Percentiles rank a stretch among this genome's conserved stretches.
Conservation (phyloP, 2,329 filamentous ascomycete species). For the Zopfia rhizophila region DNA sequence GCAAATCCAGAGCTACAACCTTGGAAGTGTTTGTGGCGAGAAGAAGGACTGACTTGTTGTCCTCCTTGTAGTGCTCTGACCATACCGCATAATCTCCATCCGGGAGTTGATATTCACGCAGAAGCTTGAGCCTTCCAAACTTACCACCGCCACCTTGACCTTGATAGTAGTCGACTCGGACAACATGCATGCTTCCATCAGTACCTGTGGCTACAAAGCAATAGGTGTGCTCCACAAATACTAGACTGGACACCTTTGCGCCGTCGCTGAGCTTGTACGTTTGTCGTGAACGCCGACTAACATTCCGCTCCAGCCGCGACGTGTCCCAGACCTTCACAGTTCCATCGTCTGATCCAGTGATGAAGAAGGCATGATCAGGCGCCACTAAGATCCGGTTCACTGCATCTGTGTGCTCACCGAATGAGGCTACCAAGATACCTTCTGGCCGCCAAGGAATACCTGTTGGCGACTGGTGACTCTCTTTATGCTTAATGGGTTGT, state of each 20-base stretch:
- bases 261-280: slow-evolving; percentile 80
- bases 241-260: slow-evolving; percentile 80
- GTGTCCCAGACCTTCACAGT: slow-evolving; percentile 94
- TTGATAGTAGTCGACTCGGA: slow-evolving; percentile 78
- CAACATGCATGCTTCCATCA: slow-evolving; percentile 84
- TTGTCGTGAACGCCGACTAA: slow-evolving; percentile 86
- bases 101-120: slow-evolving; percentile 80
- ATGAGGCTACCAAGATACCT: slow-evolving; percentile 85
- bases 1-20: slow-evolving; percentile 84
- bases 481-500: slow-evolving; percentile 64
- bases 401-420: slow-evolving; percentile 85
- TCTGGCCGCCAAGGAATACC: slow-evolving; percentile 82
- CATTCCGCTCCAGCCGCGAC: slow-evolving; percentile 86
- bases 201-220: slow-evolving; percentile 91
- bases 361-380: slow-evolving; percentile 93
- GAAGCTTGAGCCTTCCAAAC: slow-evolving; percentile 79
- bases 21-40: slow-evolving; percentile 88
- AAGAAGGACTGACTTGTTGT: slow-evolving; percentile 82
- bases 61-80: slow-evolving; percentile 90
- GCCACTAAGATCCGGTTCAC: slow-evolving; percentile 85
- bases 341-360: slow-evolving; percentile 92
- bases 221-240: slow-evolving; percentile 93
- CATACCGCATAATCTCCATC: slow-evolving; percentile 82
- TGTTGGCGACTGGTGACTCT: slow-evolving; percentile 58
- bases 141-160: slow-evolving; percentile 66